A percentile compares a stretch with the other conserved stretches of the same genome.
These are phyloP conservation scores for Beta vulgaris DNA, from an alignment of 148 eudicot species.

Conservation along the genomic window DNA sequence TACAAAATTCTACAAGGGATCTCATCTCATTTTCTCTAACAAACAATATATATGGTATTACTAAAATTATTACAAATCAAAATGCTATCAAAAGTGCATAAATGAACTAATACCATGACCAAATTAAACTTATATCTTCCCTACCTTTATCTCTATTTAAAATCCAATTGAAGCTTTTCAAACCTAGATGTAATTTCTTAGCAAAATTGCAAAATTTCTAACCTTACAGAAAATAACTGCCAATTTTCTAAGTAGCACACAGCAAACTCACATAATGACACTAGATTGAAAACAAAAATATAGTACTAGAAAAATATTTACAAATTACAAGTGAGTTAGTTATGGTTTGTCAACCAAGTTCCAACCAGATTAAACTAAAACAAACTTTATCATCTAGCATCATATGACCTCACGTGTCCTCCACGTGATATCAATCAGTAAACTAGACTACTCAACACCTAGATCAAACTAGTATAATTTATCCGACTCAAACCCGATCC, in stretches of 20 bases:
- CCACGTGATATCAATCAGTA: slow-evolving; percentile 21
- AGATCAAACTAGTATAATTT: too few relatives aligned
- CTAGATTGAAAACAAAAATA: neutral
- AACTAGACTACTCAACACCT: too few relatives aligned
- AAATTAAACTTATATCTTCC: neutral
- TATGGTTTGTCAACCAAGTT: slow-evolving; percentile 22
- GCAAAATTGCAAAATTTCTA: slow-evolving; percentile 12
- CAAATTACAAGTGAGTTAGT: neutral
- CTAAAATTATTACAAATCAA: too few relatives aligned
- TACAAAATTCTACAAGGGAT: too few relatives aligned
- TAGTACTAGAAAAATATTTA: slow-evolving; percentile 17
- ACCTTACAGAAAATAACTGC: neutral
- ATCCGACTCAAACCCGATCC: neutral
- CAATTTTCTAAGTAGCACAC: slow-evolving; percentile 6
- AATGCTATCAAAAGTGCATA: too few relatives aligned
- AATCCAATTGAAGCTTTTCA: neutral
- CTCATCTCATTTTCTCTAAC: too few relatives aligned
- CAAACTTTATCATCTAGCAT: slow-evolving; percentile 3
- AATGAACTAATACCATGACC: too few relatives aligned
- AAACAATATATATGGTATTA: too few relatives aligned
- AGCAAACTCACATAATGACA: slow-evolving; percentile 11
- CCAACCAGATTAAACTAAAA: slow-evolving; percentile 10
- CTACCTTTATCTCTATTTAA: neutral
- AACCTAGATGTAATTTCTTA: neutral
- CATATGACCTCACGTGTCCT: slow-evolving; percentile 22